These are phyloP conservation scores for Terana coerulea DNA, from an alignment of 768 basidiomycete genomes.

Conservation along the genomic window DNA sequence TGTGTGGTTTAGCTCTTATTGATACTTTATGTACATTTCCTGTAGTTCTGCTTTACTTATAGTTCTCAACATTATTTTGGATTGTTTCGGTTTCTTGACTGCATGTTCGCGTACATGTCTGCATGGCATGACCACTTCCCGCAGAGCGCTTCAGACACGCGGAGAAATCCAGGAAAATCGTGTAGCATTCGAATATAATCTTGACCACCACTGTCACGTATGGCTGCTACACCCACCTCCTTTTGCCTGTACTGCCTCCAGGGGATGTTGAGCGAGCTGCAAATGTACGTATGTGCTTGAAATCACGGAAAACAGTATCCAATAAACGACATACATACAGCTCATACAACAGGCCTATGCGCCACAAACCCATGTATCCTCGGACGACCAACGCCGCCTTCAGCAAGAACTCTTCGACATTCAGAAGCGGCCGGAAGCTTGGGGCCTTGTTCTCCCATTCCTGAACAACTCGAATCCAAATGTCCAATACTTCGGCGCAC, in stretches of 20 bases:
- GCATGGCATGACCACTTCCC: too few relatives aligned
- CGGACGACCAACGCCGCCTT: constrained; percentile 57
- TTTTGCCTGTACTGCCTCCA: constrained; percentile 15
- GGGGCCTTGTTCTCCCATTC: constrained; percentile 80
- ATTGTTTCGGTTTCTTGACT: too few relatives aligned
- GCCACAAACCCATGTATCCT: constrained; percentile 43
- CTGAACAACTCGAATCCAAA: constrained; percentile 69
- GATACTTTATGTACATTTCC: constrained; percentile 8
- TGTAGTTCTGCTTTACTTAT: too few relatives aligned
- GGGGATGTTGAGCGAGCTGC: constrained; percentile 19
- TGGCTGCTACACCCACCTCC: constrained; percentile 4
- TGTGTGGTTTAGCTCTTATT: constrained; percentile 3
- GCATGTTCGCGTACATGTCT: too few relatives aligned
- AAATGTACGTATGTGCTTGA: constrained; percentile 8
- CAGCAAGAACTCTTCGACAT: constrained; percentile 76
- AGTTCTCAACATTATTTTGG: too few relatives aligned
- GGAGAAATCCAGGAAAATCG: too few relatives aligned
- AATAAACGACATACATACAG: constrained; percentile 29
- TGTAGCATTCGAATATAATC: too few relatives aligned
- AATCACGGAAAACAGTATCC: constrained; percentile 12
- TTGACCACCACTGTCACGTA: neutral
- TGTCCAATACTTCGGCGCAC: constrained; percentile 93
- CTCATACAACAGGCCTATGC: constrained; percentile 68
- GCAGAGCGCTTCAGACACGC: too few relatives aligned
- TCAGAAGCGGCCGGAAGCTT: constrained; percentile 73